Evolutionary conservation across 2,329 filamentous ascomycete species (phyloP).

Genomic region (Curvularia verruculosa): DNA sequence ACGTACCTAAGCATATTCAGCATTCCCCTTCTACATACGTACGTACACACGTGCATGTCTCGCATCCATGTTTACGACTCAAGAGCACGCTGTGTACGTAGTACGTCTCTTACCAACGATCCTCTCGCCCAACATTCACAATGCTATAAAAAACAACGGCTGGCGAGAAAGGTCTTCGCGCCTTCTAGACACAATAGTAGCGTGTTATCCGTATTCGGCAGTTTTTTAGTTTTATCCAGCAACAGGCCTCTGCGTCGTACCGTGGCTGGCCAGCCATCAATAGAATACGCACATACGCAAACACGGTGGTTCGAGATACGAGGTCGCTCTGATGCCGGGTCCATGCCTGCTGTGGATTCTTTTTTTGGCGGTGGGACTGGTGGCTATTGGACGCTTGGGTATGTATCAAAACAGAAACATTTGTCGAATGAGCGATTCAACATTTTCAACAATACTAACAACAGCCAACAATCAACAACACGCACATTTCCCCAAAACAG

Average conservation of each 20-base stretch:
- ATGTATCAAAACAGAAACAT: neutral
- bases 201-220: neutral
- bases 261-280: too few relatives aligned
- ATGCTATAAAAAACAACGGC: neutral
- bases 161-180: neutral
- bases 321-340: too few relatives aligned
- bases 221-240: neutral
- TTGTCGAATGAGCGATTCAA: neutral
- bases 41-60: too few relatives aligned
- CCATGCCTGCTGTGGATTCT: neutral
- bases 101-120: neutral
- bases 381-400: neutral
- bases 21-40: too few relatives aligned
- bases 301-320: neutral
- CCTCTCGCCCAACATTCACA: neutral
- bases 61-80: neutral
- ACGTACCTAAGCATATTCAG: too few relatives aligned
- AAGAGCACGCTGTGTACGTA: neutral
- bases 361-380: neutral
- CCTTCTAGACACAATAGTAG: neutral
- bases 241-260: neutral
- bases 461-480: neutral
- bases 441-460: neutral
- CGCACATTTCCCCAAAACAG: too few relatives aligned
- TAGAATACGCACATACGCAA: neutral